Percentiles rank a stretch among this genome's conserved stretches.
These are phyloP conservation scores for Tulasnella sp. DNA, from an alignment of 768 basidiomycete genomes.

Conservation along the genomic window DNA sequence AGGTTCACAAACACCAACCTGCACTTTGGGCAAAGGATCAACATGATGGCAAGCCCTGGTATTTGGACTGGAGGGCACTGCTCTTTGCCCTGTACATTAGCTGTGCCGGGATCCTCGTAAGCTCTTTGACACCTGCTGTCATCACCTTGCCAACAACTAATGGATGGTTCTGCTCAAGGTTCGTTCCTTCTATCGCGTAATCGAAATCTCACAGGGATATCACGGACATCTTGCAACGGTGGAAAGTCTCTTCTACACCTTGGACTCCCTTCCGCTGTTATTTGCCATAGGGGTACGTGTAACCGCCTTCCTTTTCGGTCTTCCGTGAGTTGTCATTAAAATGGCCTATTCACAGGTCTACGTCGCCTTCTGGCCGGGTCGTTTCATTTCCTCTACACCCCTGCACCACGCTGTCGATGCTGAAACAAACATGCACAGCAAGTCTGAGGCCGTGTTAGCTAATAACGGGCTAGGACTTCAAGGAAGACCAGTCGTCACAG, in stretches of 20 bases:
- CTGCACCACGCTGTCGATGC: not conserved
- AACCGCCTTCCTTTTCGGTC: not conserved
- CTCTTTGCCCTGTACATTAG: constrained; percentile 50
- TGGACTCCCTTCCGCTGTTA: constrained; percentile 64
- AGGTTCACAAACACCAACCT: constrained; percentile 42
- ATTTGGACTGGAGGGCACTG: constrained; percentile 57
- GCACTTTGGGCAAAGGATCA: constrained; percentile 39
- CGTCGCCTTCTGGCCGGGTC: constrained; percentile 57
- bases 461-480: not conserved
- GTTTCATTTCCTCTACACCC: constrained; percentile 26
- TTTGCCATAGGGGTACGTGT: constrained; percentile 56
- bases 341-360: constrained; percentile 8
- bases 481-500: not conserved
- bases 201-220: constrained; percentile 63
- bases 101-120: constrained; percentile 62
- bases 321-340: not conserved
- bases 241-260: constrained; percentile 60
- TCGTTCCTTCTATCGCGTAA: constrained; percentile 57
- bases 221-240: constrained; percentile 52
- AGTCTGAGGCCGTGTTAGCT: not conserved
- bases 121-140: not conserved
- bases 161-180: constrained; percentile 34
- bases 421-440: not conserved
- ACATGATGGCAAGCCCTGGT: constrained; percentile 44
- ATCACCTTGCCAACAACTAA: not conserved